Conservation (phyloP, 305 asterid genomes). For the Rubia balearica region DNA sequence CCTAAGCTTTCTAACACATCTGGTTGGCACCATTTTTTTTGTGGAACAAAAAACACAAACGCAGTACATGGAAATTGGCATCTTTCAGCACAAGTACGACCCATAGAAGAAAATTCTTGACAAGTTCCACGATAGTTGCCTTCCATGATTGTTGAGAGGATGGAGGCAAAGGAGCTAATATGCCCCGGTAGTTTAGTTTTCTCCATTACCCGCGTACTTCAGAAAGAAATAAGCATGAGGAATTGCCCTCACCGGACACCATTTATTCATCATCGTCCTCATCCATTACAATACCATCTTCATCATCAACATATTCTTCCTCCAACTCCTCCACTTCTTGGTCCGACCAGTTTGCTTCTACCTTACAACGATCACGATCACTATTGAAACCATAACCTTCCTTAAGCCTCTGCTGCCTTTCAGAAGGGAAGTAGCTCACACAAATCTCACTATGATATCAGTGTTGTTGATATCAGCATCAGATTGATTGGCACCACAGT, state of each 20-base stretch:
- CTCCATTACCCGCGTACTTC: constrained; percentile 63
- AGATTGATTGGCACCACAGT: no score
- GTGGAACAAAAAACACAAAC: no score
- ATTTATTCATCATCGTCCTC: constrained; percentile 34
- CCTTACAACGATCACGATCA: constrained; percentile 83
- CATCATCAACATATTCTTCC: constrained; percentile 32
- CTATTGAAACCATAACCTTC: constrained; percentile 79
- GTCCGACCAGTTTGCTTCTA: constrained; percentile 91
- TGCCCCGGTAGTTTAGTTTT: constrained; percentile 59
- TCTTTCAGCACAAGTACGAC: no score
- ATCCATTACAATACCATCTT: constrained; percentile 40
- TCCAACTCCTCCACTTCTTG: constrained; percentile 47
- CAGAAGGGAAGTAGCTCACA: constrained; percentile 79
- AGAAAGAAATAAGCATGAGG: constrained; percentile 85
- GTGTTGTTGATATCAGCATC: constrained; percentile 26
- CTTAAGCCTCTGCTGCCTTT: constrained; percentile 71
- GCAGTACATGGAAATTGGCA: no score
- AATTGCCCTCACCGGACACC: constrained; percentile 28
- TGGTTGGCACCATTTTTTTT: no score
- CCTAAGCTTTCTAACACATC: no score
- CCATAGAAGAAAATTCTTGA: no score
- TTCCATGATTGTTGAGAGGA: constrained; percentile 51
- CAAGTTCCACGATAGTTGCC: constrained; percentile 65
- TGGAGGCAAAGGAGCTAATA: constrained; percentile 81
- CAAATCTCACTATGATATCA: constrained; percentile 63